Evolutionary conservation across 2,329 filamentous ascomycete genomes (phyloP), one percentile per base, ranked within the genome.

Genomic region (Ramularia endophylla): DNA sequence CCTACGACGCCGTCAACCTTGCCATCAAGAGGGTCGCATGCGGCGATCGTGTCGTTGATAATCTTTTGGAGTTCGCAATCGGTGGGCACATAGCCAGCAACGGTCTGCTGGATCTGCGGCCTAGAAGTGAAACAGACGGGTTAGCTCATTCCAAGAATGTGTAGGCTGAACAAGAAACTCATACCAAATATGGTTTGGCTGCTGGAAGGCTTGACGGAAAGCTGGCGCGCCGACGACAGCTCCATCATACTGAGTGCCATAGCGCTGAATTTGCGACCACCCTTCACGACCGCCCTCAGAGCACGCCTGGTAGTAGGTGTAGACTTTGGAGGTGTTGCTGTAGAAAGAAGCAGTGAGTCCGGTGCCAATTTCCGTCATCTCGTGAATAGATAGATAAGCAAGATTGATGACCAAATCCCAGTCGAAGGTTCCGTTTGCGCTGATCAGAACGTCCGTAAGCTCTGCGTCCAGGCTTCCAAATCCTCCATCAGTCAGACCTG

Each of bases 21-120:
- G 6, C 76, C 75, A 40, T 79, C 75, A 4, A 80, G 61, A 5
- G 66, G 61, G 46, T 79, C 75, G 38, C 75, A 80, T 25, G 68
- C 68, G 2, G 62, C 60, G 38, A 78, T 75, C 6, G 74, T 78
- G 29, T 65, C 61, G 52, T 75, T 77, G 15, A 72, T 64, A 33
- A 78, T 75, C 53, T 69, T 69, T 7, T 65, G 60, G 12, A 77
- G 51, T 31, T 71, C 70, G 51, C 69, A 71, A 9, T 63, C 61
- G 18, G 56, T 62, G 12, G 63, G 69, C 41, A 58, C 67, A 51
- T 72, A 72, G 35, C 56, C 59, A 20, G 27, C 27, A 8, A 38
- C 33, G n/a, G n/a, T n/a, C 52, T 71, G 64, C 32, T 70, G 58
- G 6, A 67, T 58, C 16, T 63, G 57, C 13, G 62, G 54, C n/a